Conservation (phyloP, 1,139 yeast species). For the Blastobotrys petasosporus region DNA sequence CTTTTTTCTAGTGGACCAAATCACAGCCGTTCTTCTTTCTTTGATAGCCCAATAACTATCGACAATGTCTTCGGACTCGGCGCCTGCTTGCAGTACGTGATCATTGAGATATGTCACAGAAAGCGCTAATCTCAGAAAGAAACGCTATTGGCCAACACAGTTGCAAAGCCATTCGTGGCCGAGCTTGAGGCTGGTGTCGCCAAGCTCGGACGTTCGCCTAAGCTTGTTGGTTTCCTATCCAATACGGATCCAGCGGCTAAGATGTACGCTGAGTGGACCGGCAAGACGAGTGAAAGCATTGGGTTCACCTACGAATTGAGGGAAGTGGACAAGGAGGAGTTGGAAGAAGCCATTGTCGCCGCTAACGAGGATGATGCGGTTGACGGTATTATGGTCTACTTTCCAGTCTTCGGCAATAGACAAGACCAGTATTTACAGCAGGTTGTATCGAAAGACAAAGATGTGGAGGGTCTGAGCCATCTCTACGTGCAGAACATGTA, state of each 20-base stretch:
- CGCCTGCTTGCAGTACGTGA: constrained; percentile 13
- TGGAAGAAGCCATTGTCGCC: constrained; percentile 73
- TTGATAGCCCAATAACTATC: background rate
- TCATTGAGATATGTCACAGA: background rate
- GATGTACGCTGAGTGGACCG: constrained; percentile 95
- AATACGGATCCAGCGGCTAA: constrained; percentile 91
- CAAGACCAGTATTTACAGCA: constrained; percentile 96
- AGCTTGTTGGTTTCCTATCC: constrained; percentile 84
- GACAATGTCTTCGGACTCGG: constrained; percentile 4
- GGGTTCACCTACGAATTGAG: constrained; percentile 83
- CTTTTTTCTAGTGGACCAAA: background rate
- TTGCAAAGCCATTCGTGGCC: constrained; percentile 72
- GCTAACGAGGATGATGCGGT: constrained; percentile 75
- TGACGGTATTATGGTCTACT: constrained; percentile 95
- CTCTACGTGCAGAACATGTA: constrained; percentile 89
- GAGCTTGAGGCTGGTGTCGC: constrained; percentile 62
- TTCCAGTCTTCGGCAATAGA: constrained; percentile 92
- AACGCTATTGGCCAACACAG: constrained; percentile 80
- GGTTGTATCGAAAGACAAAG: constrained; percentile 77
- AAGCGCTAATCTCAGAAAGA: constrained; percentile 35
- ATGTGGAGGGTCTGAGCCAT: constrained; percentile 92
- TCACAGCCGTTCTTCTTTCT: background rate
- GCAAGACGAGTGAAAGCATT: constrained; percentile 75
- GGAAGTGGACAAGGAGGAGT: constrained; percentile 66
- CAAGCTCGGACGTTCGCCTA: constrained; percentile 51